phyloP scores from a whole-genome alignment of 768 basidiomycete species.

The Albatrellus ellisii region DNA sequence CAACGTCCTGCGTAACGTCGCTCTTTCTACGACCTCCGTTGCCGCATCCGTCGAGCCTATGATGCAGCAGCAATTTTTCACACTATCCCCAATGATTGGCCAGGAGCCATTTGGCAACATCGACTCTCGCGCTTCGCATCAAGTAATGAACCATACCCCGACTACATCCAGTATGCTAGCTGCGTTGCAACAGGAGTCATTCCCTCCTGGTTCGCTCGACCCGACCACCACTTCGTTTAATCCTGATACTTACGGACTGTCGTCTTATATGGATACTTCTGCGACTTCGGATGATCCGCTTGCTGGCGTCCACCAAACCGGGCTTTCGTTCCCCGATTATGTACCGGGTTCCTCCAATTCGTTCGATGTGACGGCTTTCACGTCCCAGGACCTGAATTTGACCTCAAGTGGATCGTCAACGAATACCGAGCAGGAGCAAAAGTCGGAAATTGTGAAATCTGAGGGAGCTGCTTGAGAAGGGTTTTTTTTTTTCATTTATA shows the following conservation, averaged over 20 bases:
- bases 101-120: slow-evolving; percentile 63
- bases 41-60: slow-evolving; percentile 86
- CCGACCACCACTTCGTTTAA: slow-evolving; percentile 47
- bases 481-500: slow-evolving; percentile 9
- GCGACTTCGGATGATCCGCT: slow-evolving; percentile 52
- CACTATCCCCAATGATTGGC: slow-evolving; percentile 80
- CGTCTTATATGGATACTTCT: slow-evolving; percentile 69
- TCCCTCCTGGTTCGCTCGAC: slow-evolving; percentile 54
- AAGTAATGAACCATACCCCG: slow-evolving; percentile 66
- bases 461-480: slow-evolving; percentile 23
- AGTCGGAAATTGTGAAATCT: slow-evolving; percentile 53
- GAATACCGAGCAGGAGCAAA: slow-evolving; percentile 45
- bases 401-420: slow-evolving; percentile 26
- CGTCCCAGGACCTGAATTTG: slow-evolving; percentile 54
- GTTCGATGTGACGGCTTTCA: slow-evolving; percentile 62
- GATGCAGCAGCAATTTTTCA: slow-evolving; percentile 83
- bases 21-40: slow-evolving; percentile 82
- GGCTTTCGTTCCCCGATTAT: slow-evolving; percentile 63
- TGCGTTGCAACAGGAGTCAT: slow-evolving; percentile 67
- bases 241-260: slow-evolving; percentile 53
- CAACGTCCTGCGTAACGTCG: slow-evolving; percentile 77
- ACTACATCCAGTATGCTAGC: slow-evolving; percentile 89
- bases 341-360: slow-evolving; percentile 33
- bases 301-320: slow-evolving; percentile 43
- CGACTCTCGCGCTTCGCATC: slow-evolving; percentile 42